phyloP scores from a whole-genome alignment of 2,329 filamentous ascomycete species.

The Reticulascus tulasneorum region DNA sequence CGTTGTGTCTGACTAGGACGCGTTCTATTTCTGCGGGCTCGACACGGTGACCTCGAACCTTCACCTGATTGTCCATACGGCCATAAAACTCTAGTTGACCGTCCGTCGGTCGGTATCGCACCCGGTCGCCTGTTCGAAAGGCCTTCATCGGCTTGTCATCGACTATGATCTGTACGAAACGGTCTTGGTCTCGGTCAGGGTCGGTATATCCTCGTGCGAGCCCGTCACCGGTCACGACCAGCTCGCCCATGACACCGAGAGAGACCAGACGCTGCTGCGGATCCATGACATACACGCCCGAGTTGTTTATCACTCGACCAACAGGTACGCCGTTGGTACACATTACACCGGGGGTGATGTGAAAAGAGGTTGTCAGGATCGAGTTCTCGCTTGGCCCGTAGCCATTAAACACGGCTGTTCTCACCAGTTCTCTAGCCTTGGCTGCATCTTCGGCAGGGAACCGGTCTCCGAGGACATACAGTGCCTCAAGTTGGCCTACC shows the following conservation, averaged over 20 bases:
- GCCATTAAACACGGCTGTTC: neutral
- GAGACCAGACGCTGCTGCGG: neutral
- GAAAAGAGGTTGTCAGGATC: neutral
- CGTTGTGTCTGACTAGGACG: neutral
- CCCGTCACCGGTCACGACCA: neutral
- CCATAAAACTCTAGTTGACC: constrained; percentile 4
- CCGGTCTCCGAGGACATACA: neutral
- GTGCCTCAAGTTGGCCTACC: neutral
- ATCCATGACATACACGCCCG: neutral
- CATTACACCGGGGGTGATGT: neutral
- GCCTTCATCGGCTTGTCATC: constrained; percentile 6
- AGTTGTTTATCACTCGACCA: neutral
- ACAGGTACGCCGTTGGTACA: neutral
- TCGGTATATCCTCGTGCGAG: constrained; percentile 7
- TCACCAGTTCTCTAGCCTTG: neutral
- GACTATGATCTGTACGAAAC: constrained; percentile 14
- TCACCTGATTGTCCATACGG: constrained; percentile 1
- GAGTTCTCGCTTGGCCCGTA: constrained; percentile 1
- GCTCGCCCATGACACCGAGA: neutral
- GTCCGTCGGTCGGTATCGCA: constrained; percentile 11
- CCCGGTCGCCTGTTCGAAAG: constrained; percentile 21
- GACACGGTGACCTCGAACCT: constrained; percentile 1
- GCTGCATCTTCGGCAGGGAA: neutral
- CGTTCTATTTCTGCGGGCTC: constrained; percentile 2
- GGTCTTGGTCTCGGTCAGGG: constrained; percentile 2